phyloP scores from a whole-genome alignment of 2,329 filamentous ascomycete genomes.

The Pyrenophora graminea region DNA sequence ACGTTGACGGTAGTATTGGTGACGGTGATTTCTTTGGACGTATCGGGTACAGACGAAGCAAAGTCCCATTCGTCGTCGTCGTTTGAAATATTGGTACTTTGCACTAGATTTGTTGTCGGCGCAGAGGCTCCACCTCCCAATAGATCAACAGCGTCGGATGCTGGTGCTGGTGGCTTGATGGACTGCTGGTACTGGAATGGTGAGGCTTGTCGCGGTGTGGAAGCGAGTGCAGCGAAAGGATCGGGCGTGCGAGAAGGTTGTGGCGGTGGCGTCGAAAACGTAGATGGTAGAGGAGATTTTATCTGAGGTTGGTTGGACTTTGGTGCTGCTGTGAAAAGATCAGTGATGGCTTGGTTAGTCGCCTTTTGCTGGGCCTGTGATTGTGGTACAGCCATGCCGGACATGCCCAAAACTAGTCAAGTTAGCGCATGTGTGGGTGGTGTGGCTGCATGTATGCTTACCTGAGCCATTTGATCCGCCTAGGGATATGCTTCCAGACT shows the following conservation, averaged over 20 bases:
- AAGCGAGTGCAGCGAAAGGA: conserved; percentile 64
- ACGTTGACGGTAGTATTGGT: conserved; percentile 73
- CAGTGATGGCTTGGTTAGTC: conserved; percentile 58
- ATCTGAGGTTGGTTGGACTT: conserved; percentile 46
- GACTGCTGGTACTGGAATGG: conserved; percentile 56
- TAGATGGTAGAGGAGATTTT: conserved; percentile 52
- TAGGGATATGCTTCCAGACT: conserved; percentile 80
- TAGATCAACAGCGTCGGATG: conserved; percentile 41
- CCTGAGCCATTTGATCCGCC: conserved; percentile 59
- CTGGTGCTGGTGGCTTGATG: conserved; percentile 41
- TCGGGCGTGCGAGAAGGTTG: conserved; percentile 50
- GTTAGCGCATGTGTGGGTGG: conserved; percentile 13
- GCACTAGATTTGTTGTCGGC: conserved; percentile 32
- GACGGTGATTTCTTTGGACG: conserved; percentile 69
- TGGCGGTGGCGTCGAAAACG: conserved; percentile 44
- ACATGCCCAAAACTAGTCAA: conserved; percentile 36
- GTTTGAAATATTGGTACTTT: conserved; percentile 59
- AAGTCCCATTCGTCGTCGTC: conserved; percentile 98
- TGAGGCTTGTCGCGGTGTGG: conserved; percentile 56
- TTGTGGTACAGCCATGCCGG: conserved; percentile 39
- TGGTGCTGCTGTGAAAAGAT: conserved; percentile 60
- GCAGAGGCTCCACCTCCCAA: conserved; percentile 40
- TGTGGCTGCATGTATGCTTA: conserved; percentile 9
- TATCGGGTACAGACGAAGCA: conserved; percentile 78
- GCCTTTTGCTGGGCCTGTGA: conserved; percentile 47